A percentile compares a stretch with the other conserved stretches of the same genome.
Conservation (phyloP, 2,329 filamentous ascomycete species). For the Coniochaeta ligniaria region DNA sequence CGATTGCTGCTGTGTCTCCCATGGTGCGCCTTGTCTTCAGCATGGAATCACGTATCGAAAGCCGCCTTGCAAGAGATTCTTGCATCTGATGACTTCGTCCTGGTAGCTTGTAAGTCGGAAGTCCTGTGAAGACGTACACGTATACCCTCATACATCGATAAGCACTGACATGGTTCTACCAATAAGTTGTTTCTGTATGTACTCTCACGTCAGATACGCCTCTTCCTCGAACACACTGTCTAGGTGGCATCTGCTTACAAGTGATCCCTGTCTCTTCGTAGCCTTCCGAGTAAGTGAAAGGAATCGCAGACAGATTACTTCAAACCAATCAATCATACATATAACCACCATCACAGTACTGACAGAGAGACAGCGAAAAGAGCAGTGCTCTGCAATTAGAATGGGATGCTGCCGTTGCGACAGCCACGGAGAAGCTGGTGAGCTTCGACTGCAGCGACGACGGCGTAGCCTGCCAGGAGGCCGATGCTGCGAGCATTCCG, state of each 20-base stretch:
- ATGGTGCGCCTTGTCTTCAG: background rate
- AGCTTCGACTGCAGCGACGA: constrained; percentile 15
- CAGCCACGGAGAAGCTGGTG: constrained; percentile 7
- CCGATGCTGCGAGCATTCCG: constrained; percentile 9
- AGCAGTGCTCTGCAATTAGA: constrained; percentile 13
- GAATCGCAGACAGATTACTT: background rate
- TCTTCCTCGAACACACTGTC: background rate
- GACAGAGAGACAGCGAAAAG: constrained; percentile 5
- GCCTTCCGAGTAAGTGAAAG: constrained; percentile 6
- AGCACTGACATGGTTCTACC: background rate
- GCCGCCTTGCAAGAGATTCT: constrained; percentile 3
- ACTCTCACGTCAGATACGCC: background rate
- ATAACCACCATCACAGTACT: background rate
- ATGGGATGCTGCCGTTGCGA: constrained; percentile 10
- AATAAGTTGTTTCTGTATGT: background rate
- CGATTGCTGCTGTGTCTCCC: background rate
- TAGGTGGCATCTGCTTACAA: background rate
- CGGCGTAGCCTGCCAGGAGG: constrained; percentile 7
- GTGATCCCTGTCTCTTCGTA: background rate
- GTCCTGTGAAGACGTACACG: background rate
- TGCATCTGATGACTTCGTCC: constrained; percentile 2
- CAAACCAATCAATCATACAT: background rate
- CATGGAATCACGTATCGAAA: constrained; percentile 3
- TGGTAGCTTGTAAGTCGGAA: constrained; percentile 10
- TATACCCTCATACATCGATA: background rate